Base-by-base conservation (phyloP, 2,329 filamentous ascomycete species). In the Epichloe scottii region DNA sequence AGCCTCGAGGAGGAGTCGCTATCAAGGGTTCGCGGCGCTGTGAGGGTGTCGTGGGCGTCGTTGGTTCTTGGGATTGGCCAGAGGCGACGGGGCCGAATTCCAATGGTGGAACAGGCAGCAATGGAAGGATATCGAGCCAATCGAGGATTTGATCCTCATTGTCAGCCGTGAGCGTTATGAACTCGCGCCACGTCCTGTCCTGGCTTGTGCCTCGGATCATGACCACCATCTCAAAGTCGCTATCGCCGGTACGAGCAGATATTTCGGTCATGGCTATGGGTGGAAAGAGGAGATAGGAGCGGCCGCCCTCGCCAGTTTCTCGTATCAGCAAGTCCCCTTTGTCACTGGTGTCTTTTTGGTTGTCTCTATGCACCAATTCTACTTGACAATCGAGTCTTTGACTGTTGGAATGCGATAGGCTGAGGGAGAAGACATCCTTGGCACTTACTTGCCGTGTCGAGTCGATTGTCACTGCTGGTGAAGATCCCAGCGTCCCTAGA, bases 251-350 rank as follows among this genome's bases (percentile, higher is more conserved):
- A 39, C 91, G 82, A 47, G 89, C 88, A 12, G 93, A 97, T 19
- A 95, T 77, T 54, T 80, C 77, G 37, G 76, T 74, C 56, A 81
- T 75, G 17, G 83, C 75, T n/a, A 96, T 75, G 1, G 93, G 91
- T n/a, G 90, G 86, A 61, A 98, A 95, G 0, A 98, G 76, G 4
- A 98, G 77, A 82, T 89, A 97, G 30, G 74, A 72, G 49, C 82
- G 80, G 14, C 85, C 82, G 5, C 78, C 76, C 49, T 80, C 78
- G 43, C 89, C 89, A n/a, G 89, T 81, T 66, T 97, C 90, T 57
- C 91, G 90, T 51, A 98, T 85, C 21, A 98, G 77, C n/a, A 98
- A 65, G 65, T 98, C 93, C 6, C 91, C 89, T 46, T 78, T 72
- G 55, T 84, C 79, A 3, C 78, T 78, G 37, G 78, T 74, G 46